Evolutionary conservation across 495 filamentous ascomycete species (phyloP), one percentile per base, ranked within the genome.

Genomic region (Oidiodendron maius): DNA sequence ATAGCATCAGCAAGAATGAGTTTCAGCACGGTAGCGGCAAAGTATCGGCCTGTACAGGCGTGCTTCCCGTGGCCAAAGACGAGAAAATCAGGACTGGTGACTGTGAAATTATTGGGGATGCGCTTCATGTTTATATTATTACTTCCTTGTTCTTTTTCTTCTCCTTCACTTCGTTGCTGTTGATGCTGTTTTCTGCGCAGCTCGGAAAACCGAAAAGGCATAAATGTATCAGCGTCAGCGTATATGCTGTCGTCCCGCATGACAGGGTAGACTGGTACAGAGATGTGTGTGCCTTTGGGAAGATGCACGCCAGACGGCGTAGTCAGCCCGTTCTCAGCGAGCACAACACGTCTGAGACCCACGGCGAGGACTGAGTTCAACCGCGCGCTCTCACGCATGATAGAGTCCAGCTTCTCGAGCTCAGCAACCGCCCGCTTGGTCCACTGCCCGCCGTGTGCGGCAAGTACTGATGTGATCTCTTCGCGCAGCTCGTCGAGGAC

Each of bases 1-100:
- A 84, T 45, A 17, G 78, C 44, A 48, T 76, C 69, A 18, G 71
- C 75, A 18, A 83, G 40, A 24, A 83, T 70, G 23, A 73, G 65
- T 56, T 83, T 83, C 52, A 81, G 66, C 44, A 74, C 70, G 15
- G 66, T 69, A 3, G 64, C 63, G 0, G 74, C 78, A 37, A 82
- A 80, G 59, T 77, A 78, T 4, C 80, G 65, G 0, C 80, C 81
- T 0, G 80, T 79, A 56, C 78, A 81, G 0, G 80, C 76, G 45
- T 82, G 73, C 26, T 59, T 56, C 0, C 79, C 78, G 48, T 74
- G 65, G 0, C 78, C 77, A 41, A 77, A 82, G 10, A n/a, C n/a
- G 18, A 53, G 44, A 36, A 53, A 58, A 6, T 62, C 58, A 11
- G 61, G 59, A 40, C 17, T 66, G 51, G 40, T 70, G 60, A 26